Base-by-base conservation (phyloP, 73 alveolate species). In the Paramecium sonneborni region DNA sequence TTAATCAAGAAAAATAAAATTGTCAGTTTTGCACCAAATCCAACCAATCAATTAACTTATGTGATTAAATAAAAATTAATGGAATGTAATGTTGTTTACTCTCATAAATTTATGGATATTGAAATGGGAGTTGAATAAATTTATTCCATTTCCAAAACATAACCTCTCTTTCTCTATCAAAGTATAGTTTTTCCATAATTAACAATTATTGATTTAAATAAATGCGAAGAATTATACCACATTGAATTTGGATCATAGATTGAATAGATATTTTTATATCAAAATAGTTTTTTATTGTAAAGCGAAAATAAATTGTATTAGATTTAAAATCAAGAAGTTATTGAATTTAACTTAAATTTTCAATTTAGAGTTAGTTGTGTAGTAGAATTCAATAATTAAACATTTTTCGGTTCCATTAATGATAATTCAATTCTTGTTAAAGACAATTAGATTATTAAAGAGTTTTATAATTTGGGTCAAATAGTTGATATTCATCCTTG, bases 11-110 rank as follows among this genome's bases (percentile, higher is more conserved):
- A 67, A 67, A 32, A 67, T 12, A 67, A 67, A 30, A 67, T 67
- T 24, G 44, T 67, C 14, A 67, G 84, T 67, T 67, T 67, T 67
- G 84, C 84, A n/a, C 84, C 84, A 67, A 67, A 67, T 67, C 84
- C 84, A 20, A 30, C 44, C 9, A 67, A 32, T 30, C 3, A 67
- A 30, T 67, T 67, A 32, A 32, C 44, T 21, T 67, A 67, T 67
- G 84, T 67, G 43, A n/a, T 67, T 26, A 67, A 67, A 32, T 15
- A 67, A 30, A 32, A 67, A 30, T 30, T 67, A 6, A 30, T 67
- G 44, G 84, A 67, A 67, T 30, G 44, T 12, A 67, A 67, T 67
- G 48, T 30, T 1, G 84, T 67, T 9, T 32, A 67, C 26, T 67
- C 38, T 67, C 26, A 24, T 30, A 67, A 67, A 67, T 30, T 24